Conservation (phyloP, 345 rosid genomes). For the Bruguiera parviflora region DNA sequence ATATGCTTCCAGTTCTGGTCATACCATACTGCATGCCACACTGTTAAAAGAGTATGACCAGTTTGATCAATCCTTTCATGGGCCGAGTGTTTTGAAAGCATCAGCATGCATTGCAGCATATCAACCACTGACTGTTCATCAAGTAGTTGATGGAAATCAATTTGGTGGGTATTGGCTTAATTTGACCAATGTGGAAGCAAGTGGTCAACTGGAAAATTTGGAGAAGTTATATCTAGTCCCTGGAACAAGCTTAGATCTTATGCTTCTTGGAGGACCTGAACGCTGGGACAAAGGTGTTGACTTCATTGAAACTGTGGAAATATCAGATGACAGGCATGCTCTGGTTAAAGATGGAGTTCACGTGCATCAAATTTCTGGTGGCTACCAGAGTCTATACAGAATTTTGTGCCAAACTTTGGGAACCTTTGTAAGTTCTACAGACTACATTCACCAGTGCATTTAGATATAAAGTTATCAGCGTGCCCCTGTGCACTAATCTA, state of each 20-base stretch:
- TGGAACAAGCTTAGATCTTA: constrained; percentile 68
- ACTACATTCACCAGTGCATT: neutral
- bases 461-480: too few species aligned
- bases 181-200: constrained; percentile 40
- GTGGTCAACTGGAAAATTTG: constrained; percentile 39
- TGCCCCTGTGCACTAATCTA: neutral
- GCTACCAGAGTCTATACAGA: constrained; percentile 46
- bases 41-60: constrained; percentile 56
- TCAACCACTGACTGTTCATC: constrained; percentile 62
- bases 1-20: constrained; percentile 71
- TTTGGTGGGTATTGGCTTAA: constrained; percentile 88
- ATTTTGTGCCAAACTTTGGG: constrained; percentile 62
- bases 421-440: constrained; percentile 52
- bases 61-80: constrained; percentile 49
- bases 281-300: constrained; percentile 61
- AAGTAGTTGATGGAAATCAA: constrained; percentile 67
- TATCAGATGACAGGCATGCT: constrained; percentile 36
- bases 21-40: constrained; percentile 71
- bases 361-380: constrained; percentile 40
- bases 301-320: constrained; percentile 54
- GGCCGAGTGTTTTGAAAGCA: constrained; percentile 58
- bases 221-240: constrained; percentile 73
- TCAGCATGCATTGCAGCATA: constrained; percentile 71
- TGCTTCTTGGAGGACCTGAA: constrained; percentile 85
- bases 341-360: constrained; percentile 39